Evolutionary conservation across 345 rosid species (phyloP), one percentile per base, ranked within the genome.

Genomic region (Nephelium lappaceum): DNA sequence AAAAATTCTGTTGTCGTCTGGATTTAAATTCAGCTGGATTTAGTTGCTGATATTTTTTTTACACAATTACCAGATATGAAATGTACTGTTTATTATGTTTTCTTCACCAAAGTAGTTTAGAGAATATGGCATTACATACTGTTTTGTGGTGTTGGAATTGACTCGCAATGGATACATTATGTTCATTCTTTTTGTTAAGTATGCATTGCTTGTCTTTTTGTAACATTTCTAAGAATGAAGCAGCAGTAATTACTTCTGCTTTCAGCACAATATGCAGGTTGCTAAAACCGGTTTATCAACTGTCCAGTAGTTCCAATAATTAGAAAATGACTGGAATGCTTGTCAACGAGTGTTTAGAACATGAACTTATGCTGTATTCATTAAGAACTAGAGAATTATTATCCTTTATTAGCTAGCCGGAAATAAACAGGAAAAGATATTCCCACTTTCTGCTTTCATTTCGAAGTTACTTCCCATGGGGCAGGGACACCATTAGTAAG

Each of bases 1-100:
- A 78, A 73, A 49, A 71, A 61, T 73, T 78, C 45, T 78, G n/a
- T 67, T 21, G 69, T 71, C 72, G 82, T 77, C 64, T 77, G 79
- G 77, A 82, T 81, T 77, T 82, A 18, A 71, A 71, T 80, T 82
- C 77, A 55, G 75, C 81, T 49, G 81, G 83, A 74, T 73, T 67
- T 69, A 42, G 83, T 62, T 63, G 71, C 68, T 74, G 76, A 23
- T 21, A 16, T 49, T 64, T 18, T 64, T 75, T 72, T 79, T 60
- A 76, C 77, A 80, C 60, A 38, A 65, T 78, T 77, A 67, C 71
- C 11, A 51, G 80, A 62, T 69, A 77, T 66, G 73, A 80, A 61
- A 69, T 81, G 80, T 83, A 53, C 62, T 69, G 78, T 10, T 61
- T 72, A 58, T 64, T 41, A 3, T 42, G 36, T 23, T 36, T 77